phyloP scores from a whole-genome alignment of 2,329 filamentous ascomycete genomes.

The Thermochaetoides dissita region DNA sequence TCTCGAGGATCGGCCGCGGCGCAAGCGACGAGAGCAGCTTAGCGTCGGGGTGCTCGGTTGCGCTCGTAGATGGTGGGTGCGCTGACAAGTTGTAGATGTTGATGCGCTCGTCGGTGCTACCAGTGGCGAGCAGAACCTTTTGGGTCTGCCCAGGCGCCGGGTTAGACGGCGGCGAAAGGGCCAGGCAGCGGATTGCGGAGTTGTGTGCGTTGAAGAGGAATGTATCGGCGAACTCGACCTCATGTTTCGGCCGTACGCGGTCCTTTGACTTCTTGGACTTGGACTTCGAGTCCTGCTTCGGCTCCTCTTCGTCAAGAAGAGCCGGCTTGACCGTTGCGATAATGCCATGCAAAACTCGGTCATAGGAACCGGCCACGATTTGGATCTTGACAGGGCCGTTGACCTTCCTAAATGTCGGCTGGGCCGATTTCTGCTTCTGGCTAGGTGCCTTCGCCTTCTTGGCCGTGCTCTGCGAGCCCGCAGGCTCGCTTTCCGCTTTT shows the following conservation, averaged over 20 bases:
- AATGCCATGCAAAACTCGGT: conserved; percentile 80
- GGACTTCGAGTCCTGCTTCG: not conserved
- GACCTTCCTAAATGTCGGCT: too few species aligned
- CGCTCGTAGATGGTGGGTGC: conserved; percentile 38
- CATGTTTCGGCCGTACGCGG: conserved; percentile 4
- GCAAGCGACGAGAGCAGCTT: conserved; percentile 53
- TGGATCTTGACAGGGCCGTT: conserved; percentile 48
- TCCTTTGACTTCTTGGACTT: conserved; percentile 12
- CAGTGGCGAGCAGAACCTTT: conserved; percentile 80
- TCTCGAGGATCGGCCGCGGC: conserved; percentile 64
- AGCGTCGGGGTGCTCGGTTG: conserved; percentile 28
- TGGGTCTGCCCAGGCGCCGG: conserved; percentile 48
- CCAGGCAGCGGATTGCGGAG: conserved; percentile 78
- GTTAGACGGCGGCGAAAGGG: conserved; percentile 63
- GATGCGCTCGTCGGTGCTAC: conserved; percentile 84
- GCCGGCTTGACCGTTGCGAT: conserved; percentile 46
- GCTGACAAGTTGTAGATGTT: conserved; percentile 85
- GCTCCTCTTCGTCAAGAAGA: conserved; percentile 3
- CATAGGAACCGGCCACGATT: conserved; percentile 86
- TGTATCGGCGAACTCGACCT: conserved; percentile 66
- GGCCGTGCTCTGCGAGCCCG: conserved; percentile 4
- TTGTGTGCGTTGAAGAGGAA: conserved; percentile 93
- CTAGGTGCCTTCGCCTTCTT: conserved; percentile 12
- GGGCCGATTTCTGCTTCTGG: not conserved
- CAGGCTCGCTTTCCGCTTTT: conserved; percentile 14